A percentile compares a stretch with the other conserved stretches of the same genome.
Evolutionary conservation across 225 moss, liverwort and hornwort species (phyloP).

Genomic region (Climacium dendroides): DNA sequence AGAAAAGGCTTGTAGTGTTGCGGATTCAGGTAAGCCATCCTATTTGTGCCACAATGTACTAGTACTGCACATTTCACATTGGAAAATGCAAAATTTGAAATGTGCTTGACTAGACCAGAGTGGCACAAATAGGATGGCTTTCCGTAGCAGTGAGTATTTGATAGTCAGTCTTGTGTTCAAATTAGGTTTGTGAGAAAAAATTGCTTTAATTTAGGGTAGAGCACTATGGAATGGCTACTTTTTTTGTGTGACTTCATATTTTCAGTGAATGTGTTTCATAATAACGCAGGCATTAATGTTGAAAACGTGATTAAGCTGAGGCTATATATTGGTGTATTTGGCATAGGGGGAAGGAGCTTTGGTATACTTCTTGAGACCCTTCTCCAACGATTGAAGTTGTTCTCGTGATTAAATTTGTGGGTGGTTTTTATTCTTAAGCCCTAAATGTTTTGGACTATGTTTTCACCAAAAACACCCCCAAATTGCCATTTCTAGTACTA

Average conservation of each 20-base stretch:
- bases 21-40: not conserved
- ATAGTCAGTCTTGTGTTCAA: not conserved
- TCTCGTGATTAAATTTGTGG: not conserved
- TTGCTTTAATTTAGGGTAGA: not conserved
- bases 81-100: not conserved
- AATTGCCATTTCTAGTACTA: too few relatives aligned
- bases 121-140: not conserved
- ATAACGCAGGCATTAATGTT: not conserved
- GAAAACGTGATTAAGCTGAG: not conserved
- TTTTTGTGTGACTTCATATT: not conserved
- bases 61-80: not conserved
- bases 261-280: not conserved
- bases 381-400: not conserved
- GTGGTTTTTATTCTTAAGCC: not conserved
- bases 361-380: not conserved
- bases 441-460: too few relatives aligned
- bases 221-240: too few relatives aligned
- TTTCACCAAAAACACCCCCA: too few relatives aligned
- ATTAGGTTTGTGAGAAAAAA: not conserved
- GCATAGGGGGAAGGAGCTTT: not conserved
- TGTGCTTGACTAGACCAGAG: not conserved
- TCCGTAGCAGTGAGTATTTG: not conserved
- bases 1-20: not conserved
- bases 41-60: not conserved
- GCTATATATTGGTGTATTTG: not conserved